phyloP scores from a whole-genome alignment of 129 eudicot genomes.

The Pulicaria dysenterica region DNA sequence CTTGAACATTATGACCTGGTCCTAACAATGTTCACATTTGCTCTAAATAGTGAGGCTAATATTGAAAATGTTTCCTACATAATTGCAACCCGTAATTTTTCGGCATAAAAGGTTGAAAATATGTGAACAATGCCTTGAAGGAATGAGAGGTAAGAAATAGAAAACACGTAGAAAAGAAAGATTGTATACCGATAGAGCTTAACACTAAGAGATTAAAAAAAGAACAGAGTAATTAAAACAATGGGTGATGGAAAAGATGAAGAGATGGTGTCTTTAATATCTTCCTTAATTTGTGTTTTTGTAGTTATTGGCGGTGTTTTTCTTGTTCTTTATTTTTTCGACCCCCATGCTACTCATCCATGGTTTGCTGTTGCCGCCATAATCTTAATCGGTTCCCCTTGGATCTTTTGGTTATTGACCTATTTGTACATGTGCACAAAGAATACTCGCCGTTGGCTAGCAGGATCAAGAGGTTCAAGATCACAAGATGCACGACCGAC shows the following conservation, averaged over 20 bases:
- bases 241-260: constrained; percentile 59
- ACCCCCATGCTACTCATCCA: constrained; percentile 44
- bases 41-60: background rate
- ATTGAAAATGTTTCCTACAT: constrained; percentile 9
- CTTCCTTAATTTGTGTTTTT: constrained; percentile 42
- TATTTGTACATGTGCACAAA: constrained; percentile 61
- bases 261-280: constrained; percentile 52
- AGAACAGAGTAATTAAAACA: background rate
- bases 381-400: constrained; percentile 56
- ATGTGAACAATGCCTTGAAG: constrained; percentile 16
- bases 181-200: background rate
- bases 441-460: constrained; percentile 28
- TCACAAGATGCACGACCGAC: constrained; percentile 20
- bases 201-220: no score
- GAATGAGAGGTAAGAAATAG: background rate
- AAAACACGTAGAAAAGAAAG: constrained; percentile 10
- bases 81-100: constrained; percentile 17
- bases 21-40: no score
- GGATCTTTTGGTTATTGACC: constrained; percentile 69
- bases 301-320: constrained; percentile 53
- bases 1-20: no score
- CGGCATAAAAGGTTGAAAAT: constrained; percentile 26
- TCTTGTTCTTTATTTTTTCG: constrained; percentile 49
- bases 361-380: constrained; percentile 57
- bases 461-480: constrained; percentile 15